Base-by-base conservation (phyloP, 352 stramenopile species). In the Albugo laibachii region DNA sequence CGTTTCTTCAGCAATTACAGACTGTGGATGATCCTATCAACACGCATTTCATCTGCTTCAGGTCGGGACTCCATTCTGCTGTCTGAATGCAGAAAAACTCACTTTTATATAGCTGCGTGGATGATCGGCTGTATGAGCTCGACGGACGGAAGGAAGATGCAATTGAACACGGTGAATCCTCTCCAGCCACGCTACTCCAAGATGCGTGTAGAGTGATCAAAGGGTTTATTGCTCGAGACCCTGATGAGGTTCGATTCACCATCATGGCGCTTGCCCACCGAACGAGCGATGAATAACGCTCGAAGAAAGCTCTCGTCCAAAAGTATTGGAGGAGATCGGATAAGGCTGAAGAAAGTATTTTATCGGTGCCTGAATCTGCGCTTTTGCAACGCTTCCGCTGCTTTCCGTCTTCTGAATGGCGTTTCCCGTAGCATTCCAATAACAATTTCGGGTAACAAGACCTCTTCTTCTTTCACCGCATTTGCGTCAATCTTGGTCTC, bases 41-140 rank as follows among this genome's bases (percentile, higher is more conserved):
- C 53, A 97, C 91, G n/a, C 93, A 98, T 62, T 98, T 97, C 48
- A 69, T 97, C 24, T 95, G 84, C 55, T 94, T 98, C 58, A 93
- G 88, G 59, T 84, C 48, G 13, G 36, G 45, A n/a, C 24, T 5
- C 40, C 0, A 27, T 15, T 45, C 37, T 21, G 31, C 42, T 19
- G 1, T 13, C 3, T 44, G 1, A 11, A 37, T 41, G 24, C 44
- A 18, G 49, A 43, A 5, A 41, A 55, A 15, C 11, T 55, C 1
- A 15, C 35, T 36, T 48, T 1, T 40, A n/a, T 27, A 1, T 52
- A 92, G 74, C 42, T 69, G 79, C 45, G 79, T 97, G 11, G 80
- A 97, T 49, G 83, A 80, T 11, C 59, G 80, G 47, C 53, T 98
- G 49, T 97, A 97, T 59, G 92, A 97, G 59, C 72, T 98, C 37